Percentiles rank a stretch among this genome's conserved stretches.
Conservation (phyloP, 2,329 filamentous ascomycete species). For the Tolypocladium paradoxum region DNA sequence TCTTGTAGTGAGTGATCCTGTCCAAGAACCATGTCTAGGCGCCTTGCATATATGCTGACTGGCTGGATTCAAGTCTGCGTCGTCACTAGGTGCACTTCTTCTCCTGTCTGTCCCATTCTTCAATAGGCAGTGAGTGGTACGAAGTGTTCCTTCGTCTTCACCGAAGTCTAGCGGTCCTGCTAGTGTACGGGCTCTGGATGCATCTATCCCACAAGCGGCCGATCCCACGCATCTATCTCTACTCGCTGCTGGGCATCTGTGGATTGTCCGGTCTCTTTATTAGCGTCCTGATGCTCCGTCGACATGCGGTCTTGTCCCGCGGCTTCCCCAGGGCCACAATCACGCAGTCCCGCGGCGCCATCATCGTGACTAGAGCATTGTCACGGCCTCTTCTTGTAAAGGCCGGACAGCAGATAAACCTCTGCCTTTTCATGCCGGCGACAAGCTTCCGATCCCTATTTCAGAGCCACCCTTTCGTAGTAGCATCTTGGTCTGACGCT, state of each 20-base stretch:
- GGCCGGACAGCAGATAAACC: neutral
- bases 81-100: neutral
- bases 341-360: neutral
- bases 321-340: neutral
- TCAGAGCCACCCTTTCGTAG: neutral
- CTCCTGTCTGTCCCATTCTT: neutral
- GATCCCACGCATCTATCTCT: conserved; percentile 1
- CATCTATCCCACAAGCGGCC: neutral
- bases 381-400: neutral
- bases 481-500: neutral
- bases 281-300: neutral
- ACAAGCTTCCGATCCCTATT: neutral
- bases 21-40: neutral
- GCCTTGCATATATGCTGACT: neutral
- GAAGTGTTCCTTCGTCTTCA: conserved; percentile 3
- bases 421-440: neutral
- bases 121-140: neutral
- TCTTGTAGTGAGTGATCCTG: neutral
- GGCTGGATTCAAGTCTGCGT: neutral
- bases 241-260: neutral
- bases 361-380: neutral
- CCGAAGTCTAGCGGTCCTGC: conserved; percentile 2
- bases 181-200: conserved; percentile 3
- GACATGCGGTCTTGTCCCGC: neutral
- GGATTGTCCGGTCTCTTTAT: neutral